Base-by-base conservation (phyloP, 345 rosid species). In the Anastatica hierochuntica region DNA sequence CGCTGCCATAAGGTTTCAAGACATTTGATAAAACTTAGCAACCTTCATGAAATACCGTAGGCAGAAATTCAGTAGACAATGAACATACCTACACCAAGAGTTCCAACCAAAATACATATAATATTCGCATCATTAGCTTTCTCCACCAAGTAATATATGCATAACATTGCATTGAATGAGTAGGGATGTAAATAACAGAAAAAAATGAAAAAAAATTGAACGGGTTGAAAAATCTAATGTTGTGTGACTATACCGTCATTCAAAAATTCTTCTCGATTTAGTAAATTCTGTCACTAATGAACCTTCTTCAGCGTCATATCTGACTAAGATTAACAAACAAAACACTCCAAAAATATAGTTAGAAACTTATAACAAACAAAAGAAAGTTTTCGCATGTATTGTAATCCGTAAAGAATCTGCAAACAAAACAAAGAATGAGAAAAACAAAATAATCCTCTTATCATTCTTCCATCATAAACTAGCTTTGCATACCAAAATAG, bases 111-210 rank as follows among this genome's bases (percentile, higher is more conserved):
- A 60, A 90, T 79, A 56, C 98, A 96, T 50, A 90, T 67, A 45
- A 90, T 79, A 66, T 82, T 82, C 30, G 95, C 92, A 80, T 90
- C 98, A 60, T 82, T 90, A 60, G 98, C 98, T 71, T 81, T 90
- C 77, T 90, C 98, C 71, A 90, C 95, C 27, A 90, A 68, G 72
- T 73, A 90, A 74, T 87, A 90, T 72, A 96, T 90, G 77, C 63
- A 79, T 36, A 55, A 72, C 45, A 49, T 34, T 31, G 40, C 43
- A 20, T 13, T 16, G 5, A 31, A n/a, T 63, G 21, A 53, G 34
- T 11, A 29, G 34, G n/a, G n/a, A n/a, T n/a, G n/a, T n/a, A n/a
- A n/a, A n/a, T n/a, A n/a, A n/a, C n/a, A n/a, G n/a, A n/a, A 53
- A 35, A 58, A 9, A 11, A 37, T 36, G 16, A 37, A 36, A 8